These are phyloP conservation scores for Microdochium bolleyi DNA, from an alignment of 2,329 filamentous ascomycete genomes.

Conservation along the genomic window DNA sequence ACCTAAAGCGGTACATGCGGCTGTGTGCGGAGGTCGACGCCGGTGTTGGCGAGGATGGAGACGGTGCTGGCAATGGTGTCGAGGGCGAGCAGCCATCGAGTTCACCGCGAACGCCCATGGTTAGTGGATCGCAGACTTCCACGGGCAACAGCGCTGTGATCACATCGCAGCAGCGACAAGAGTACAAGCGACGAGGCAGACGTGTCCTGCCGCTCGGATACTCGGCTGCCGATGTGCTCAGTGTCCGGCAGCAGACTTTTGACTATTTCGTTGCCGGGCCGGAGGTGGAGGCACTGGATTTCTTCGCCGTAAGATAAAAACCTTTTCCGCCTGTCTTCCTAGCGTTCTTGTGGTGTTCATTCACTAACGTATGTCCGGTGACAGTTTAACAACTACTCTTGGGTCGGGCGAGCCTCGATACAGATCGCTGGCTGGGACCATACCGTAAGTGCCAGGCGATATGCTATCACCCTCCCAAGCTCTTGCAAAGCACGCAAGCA, in stretches of 20 bases:
- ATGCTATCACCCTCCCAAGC: too few species aligned
- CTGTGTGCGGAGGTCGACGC: constrained; percentile 4
- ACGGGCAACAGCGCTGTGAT: too few species aligned
- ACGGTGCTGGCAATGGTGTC: neutral
- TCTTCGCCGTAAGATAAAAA: constrained; percentile 7
- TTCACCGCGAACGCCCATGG: too few species aligned
- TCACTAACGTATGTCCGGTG: neutral
- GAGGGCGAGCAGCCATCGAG: neutral
- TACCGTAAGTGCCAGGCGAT: constrained; percentile 5
- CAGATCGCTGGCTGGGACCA: constrained; percentile 1
- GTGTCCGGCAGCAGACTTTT: constrained; percentile 2
- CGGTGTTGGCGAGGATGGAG: constrained; percentile 10
- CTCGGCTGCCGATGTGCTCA: neutral
- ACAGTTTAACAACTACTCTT: constrained; percentile 10
- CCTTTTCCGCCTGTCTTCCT: neutral
- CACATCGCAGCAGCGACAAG: neutral
- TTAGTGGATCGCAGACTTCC: too few species aligned
- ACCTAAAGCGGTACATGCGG: constrained; percentile 17
- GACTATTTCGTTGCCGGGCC: constrained; percentile 10
- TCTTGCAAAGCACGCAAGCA: too few species aligned
- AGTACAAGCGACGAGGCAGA: neutral
- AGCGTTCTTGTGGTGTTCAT: neutral
- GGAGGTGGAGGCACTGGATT: constrained; percentile 8
- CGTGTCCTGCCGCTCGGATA: constrained; percentile 1
- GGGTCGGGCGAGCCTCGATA: constrained; percentile 4